Evolutionary conservation across 2,329 filamentous ascomycete species (phyloP).

Genomic region (Aspergillus phoenicis): DNA sequence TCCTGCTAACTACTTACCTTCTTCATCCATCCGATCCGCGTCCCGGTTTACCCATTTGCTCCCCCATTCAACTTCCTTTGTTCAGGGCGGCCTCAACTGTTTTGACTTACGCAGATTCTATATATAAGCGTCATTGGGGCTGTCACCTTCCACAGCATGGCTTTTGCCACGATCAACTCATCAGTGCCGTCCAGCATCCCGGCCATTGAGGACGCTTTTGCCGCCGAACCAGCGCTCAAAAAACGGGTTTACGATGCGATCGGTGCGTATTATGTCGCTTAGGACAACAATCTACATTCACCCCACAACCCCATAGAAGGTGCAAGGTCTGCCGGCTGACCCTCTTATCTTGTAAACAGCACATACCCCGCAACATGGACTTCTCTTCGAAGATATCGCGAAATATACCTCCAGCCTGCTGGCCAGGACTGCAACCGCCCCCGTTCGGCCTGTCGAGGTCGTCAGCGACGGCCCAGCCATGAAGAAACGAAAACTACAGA

Average conservation of each 20-base stretch:
- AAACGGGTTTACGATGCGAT: conserved; percentile 49
- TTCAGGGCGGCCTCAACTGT: neutral
- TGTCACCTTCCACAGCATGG: conserved; percentile 31
- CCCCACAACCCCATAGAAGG: conserved; percentile 12
- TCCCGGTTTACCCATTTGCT: neutral
- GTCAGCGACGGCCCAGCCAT: conserved; percentile 39
- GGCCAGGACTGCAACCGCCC: conserved; percentile 33
- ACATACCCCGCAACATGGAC: conserved; percentile 39
- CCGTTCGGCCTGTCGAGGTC: conserved; percentile 30
- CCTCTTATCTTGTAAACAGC: conserved; percentile 28
- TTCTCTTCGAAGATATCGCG: conserved; percentile 54
- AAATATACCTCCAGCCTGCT: conserved; percentile 46
- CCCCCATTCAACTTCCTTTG: neutral
- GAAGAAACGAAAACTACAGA: conserved; percentile 56
- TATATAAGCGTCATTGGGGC: neutral
- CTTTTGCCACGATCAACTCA: conserved; percentile 41
- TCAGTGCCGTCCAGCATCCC: conserved; percentile 28
- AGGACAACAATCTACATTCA: neutral
- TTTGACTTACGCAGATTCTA: neutral
- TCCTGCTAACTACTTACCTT: neutral
- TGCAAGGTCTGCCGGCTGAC: conserved; percentile 1
- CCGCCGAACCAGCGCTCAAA: conserved; percentile 40
- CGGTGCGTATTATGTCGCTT: conserved; percentile 32
- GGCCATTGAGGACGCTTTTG: conserved; percentile 46
- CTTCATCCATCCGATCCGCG: conserved; percentile 4